Base-by-base conservation (phyloP, 768 basidiomycete species). In the Rhodosporidiobolus odoratus region DNA sequence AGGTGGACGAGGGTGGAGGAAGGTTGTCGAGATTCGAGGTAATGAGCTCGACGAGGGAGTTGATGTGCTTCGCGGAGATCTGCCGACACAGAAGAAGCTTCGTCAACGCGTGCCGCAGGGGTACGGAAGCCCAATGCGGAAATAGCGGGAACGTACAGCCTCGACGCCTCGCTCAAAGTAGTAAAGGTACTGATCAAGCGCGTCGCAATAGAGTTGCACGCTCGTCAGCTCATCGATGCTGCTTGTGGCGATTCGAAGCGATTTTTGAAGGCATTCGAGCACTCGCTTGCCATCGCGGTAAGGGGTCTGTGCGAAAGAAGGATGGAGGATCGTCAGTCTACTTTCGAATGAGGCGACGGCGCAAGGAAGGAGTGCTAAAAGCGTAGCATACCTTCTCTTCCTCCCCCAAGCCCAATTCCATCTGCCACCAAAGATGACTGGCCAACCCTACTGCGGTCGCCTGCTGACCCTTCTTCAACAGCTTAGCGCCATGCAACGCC, bases 361-460 rank as follows among this genome's bases (percentile, higher is more conserved):
- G 25, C 48, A 17, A 47, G n/a, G n/a, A 50, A 15, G 47, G 16
- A 37, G 57, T 35, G 27, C 35, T 47, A 16, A 54, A 21, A 5
- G 13, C 43, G 19, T 35, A 32, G 73, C 74, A 58, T 69, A 85
- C 88, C 71, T 82, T 83, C 15, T 77, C 81, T 48, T 84, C 85
- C 64, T 82, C 64, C 3, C 84, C 86, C 32, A 80, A 80, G 0
- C 77, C 77, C 10, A 83, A 79, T 34, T 86, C 83, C 71, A 89
- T 89, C 79, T 98, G 96, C 94, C 94, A 99, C 95, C 95, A 99
- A 75, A 99, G 81, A 81, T 99, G 96, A 79, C 93, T 96, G 13
- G 96, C 96, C 38, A 92, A 83, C 58, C 90, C 87, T 30, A 98
- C 96, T 8, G 95, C 96, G 15, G 88, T 91, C 19, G 94, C 89